These are phyloP conservation scores for Aureobasidium sp. DNA, from an alignment of 2,329 filamentous ascomycete species.

Conservation along the genomic window DNA sequence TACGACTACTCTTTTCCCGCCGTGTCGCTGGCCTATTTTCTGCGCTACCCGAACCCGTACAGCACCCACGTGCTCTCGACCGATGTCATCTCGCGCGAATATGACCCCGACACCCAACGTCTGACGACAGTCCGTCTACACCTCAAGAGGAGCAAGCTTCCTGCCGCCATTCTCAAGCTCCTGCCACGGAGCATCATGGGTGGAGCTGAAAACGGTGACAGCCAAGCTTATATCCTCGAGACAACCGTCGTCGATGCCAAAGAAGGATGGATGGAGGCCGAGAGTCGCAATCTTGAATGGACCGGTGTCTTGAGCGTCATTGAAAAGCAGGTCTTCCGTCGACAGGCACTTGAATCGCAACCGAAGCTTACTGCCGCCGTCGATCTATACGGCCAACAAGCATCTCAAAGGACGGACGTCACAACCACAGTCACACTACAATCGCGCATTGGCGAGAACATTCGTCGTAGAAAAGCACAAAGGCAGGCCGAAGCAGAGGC, in stretches of 20 bases:
- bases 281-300: constrained; percentile 74
- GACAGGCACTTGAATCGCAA: constrained; percentile 30
- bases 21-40: constrained; percentile 81
- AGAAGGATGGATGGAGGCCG: constrained; percentile 74
- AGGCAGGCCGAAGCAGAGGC: constrained; percentile 32
- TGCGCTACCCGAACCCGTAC: constrained; percentile 82
- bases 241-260: constrained; percentile 69
- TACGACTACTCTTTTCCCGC: constrained; percentile 77
- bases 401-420: constrained; percentile 50
- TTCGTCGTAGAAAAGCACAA: constrained; percentile 45
- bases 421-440: constrained; percentile 65
- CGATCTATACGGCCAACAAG: constrained; percentile 7
- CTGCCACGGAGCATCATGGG: constrained; percentile 62
- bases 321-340: constrained; percentile 62
- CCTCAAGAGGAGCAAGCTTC: constrained; percentile 71
- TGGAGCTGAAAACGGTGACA: constrained; percentile 45
- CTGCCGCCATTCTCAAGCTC: constrained; percentile 64
- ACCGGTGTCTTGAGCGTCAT: constrained; percentile 71
- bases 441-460: constrained; percentile 61
- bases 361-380: background rate
- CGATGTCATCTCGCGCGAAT: constrained; percentile 66
- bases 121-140: constrained; percentile 72
- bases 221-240: constrained; percentile 73
- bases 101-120: constrained; percentile 64
- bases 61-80: constrained; percentile 73